phyloP scores from a whole-genome alignment of 768 basidiomycete species.

The Amanita molliuscula region DNA sequence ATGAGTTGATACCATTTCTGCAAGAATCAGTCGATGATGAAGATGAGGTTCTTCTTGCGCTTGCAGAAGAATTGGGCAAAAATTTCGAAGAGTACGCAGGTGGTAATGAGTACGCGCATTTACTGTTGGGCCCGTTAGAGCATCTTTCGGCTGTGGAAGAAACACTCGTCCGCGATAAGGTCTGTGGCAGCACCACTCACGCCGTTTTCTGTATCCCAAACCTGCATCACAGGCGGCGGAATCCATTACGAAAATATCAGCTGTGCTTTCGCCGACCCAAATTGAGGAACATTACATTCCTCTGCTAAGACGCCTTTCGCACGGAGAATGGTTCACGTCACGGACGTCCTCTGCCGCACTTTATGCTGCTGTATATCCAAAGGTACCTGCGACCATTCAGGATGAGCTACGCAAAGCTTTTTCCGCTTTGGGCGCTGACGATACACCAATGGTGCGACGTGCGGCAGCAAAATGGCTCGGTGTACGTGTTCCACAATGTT shows the following conservation, averaged over 20 bases:
- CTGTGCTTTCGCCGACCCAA: conserved; percentile 64
- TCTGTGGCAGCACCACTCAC: conserved; percentile 20
- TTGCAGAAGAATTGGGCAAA: conserved; percentile 90
- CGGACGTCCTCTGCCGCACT: conserved; percentile 92
- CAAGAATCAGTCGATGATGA: conserved; percentile 99
- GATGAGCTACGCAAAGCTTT: conserved; percentile 87
- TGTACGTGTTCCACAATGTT: conserved; percentile 37
- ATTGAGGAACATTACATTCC: conserved; percentile 90
- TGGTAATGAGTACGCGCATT: conserved; percentile 77
- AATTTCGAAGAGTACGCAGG: conserved; percentile 94
- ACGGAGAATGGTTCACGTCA: conserved; percentile 98
- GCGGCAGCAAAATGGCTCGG: conserved; percentile 96
- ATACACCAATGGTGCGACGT: conserved; percentile 97
- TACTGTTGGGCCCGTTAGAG: conserved; percentile 86
- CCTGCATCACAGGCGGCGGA: conserved; percentile 67
- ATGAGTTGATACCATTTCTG: conserved; percentile 93
- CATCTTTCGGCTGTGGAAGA: conserved; percentile 96
- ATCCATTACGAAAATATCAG: conserved; percentile 85
- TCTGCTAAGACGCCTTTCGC: conserved; percentile 76
- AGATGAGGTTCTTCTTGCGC: conserved; percentile 91
- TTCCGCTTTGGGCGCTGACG: conserved; percentile 74
- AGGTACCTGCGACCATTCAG: conserved; percentile 61
- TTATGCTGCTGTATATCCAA: conserved; percentile 82
- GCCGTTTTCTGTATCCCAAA: conserved; percentile 7
- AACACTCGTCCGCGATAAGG: conserved; percentile 96